A percentile compares a stretch with the other conserved stretches of the same genome.
Conservation (phyloP, 768 basidiomycete genomes). For the Tricholoma saponaceum region DNA sequence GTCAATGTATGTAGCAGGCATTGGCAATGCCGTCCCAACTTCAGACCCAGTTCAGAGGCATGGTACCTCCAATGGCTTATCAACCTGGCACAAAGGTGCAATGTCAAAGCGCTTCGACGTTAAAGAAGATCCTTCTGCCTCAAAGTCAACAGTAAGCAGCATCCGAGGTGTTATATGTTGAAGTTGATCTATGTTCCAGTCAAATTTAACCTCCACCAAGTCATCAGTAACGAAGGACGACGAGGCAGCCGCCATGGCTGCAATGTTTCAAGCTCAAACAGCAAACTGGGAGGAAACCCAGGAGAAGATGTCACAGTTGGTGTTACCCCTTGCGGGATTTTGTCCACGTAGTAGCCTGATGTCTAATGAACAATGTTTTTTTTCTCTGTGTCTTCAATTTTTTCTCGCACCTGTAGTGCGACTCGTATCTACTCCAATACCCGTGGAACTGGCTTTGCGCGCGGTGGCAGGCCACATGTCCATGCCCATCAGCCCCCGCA, state of each 20-base stretch:
- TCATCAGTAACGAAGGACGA: slow-evolving; percentile 59
- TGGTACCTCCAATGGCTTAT: slow-evolving; percentile 29
- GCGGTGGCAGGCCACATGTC: slow-evolving; percentile 56
- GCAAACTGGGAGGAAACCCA: slow-evolving; percentile 98
- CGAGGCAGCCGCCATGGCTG: slow-evolving; percentile 94
- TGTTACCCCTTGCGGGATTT: slow-evolving; percentile 57
- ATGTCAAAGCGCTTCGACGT: slow-evolving; percentile 91
- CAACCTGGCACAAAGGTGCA: slow-evolving; percentile 64
- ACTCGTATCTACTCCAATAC: slow-evolving; percentile 63
- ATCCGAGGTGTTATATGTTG: slow-evolving; percentile 10
- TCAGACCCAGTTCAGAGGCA: slow-evolving; percentile 43
- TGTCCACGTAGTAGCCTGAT: slow-evolving; percentile 61
- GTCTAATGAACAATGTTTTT: slow-evolving; percentile 69
- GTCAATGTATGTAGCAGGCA: slow-evolving; percentile 64
- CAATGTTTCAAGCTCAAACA: slow-evolving; percentile 93
- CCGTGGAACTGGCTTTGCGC: slow-evolving; percentile 60
- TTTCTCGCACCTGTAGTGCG: slow-evolving; percentile 45
- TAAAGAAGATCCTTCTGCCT: slow-evolving; percentile 56
- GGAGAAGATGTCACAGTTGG: slow-evolving; percentile 99
- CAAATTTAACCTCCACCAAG: slow-evolving; percentile 23
- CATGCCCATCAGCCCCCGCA: slow-evolving; percentile 41
- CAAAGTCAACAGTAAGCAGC: slow-evolving; percentile 25
- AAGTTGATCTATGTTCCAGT: slow-evolving; percentile 14
- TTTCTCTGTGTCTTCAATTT: slow-evolving; percentile 24
- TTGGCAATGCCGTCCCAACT: slow-evolving; percentile 36